These are phyloP conservation scores for Fusarium goolgardi DNA, from an alignment of 2,329 filamentous ascomycete species.

Conservation along the genomic window DNA sequence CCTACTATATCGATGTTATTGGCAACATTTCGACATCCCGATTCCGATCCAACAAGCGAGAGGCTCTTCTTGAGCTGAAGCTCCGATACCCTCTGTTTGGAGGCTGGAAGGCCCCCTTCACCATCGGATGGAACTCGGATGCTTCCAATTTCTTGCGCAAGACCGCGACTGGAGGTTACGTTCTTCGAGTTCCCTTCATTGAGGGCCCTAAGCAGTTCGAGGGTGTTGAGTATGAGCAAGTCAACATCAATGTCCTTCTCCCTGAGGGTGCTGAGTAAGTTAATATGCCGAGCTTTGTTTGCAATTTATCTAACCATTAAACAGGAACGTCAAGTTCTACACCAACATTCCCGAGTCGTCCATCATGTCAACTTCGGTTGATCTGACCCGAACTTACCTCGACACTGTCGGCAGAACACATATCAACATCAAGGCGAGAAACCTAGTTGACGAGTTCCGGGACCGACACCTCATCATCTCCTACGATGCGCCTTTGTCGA, in stretches of 20 bases:
- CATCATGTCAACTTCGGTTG: constrained; percentile 68
- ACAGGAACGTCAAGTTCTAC: constrained; percentile 81
- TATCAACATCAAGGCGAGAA: constrained; percentile 82
- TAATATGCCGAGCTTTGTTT: neutral
- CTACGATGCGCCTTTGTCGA: constrained; percentile 83
- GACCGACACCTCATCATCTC: constrained; percentile 86
- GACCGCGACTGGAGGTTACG: constrained; percentile 74
- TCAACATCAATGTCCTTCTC: constrained; percentile 84
- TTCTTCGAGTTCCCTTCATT: constrained; percentile 91
- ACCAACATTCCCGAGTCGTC: constrained; percentile 75
- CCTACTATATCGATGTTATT: constrained; percentile 96
- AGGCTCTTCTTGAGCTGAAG: constrained; percentile 88
- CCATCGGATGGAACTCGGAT: constrained; percentile 93
- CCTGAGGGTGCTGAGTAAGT: constrained; percentile 90
- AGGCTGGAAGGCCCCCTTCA: constrained; percentile 98
- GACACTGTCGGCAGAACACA: constrained; percentile 91
- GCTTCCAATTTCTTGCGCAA: constrained; percentile 80
- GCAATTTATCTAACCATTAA: constrained; percentile 52
- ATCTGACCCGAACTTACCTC: constrained; percentile 87
- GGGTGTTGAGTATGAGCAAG: constrained; percentile 85
- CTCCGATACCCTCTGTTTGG: constrained; percentile 97
- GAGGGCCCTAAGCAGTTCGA: constrained; percentile 90
- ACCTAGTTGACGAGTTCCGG: constrained; percentile 90
- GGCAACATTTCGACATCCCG: constrained; percentile 95
- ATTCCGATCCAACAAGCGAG: constrained; percentile 81